Base-by-base conservation (phyloP, 176 grass and related monocot genomes). In the Raddia guianensis region DNA sequence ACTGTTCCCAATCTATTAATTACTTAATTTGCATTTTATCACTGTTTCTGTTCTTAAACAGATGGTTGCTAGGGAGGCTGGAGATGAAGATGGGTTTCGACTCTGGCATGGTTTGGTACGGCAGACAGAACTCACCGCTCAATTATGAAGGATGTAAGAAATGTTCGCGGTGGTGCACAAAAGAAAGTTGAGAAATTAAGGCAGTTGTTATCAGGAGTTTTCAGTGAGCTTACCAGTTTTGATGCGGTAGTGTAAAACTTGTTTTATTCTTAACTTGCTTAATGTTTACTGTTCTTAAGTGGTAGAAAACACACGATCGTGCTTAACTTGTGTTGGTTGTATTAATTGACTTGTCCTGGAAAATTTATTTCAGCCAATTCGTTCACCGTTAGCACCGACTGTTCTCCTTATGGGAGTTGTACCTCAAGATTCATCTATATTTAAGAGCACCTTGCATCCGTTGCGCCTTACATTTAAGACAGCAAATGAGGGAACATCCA, bases 141-240 rank as follows among this genome's bases (percentile, higher is more conserved):
- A 98, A 93, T 98, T 64, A 95, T 86, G 90, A 95, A 87, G 85
- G 88, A 95, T 72, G 90, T 95, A 76, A 95, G 82, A 91, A 89
- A 89, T 81, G 86, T 95, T 37, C 84, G 88, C 14, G 95, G 92
- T 78, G 89, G 86, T 7, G 91, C 92, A 49, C 92, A 93, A 83
- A 93, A 94, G 84, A 94, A 98, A 91, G 83, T 94, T 61, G 92
- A 94, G 32, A 94, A 91, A 86, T 78, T 98, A 84, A 86, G 90
- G 15, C 92, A 89, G 34, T 80, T 98, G 73, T 83, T 94, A 49
- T 87, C 86, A 60, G 92, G 92, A 82, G 73, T 87, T 63, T 87
- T 93, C 70, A 93, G 95, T 51, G 95, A 95, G 66, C 90, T 98
- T 82, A 98, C 95, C 32, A 91, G 89, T 75, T 98, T 98, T 86